A percentile compares a stretch with the other conserved stretches of the same genome.
Evolutionary conservation across 2,329 filamentous ascomycete species (phyloP).

Genomic region (Penicillium sp.): DNA sequence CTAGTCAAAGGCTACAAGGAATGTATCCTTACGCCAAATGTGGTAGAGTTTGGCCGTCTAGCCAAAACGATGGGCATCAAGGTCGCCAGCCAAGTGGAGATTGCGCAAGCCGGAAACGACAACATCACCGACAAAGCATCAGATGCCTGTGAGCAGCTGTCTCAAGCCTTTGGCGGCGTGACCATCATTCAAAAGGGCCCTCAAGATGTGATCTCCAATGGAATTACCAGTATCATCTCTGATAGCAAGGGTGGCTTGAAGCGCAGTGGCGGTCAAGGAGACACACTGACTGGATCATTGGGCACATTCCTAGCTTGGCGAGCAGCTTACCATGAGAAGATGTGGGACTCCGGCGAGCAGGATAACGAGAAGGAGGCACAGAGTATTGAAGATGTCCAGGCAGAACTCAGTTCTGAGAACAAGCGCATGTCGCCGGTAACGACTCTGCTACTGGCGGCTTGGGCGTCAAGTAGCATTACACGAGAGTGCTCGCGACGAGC

Average conservation of each 20-base stretch:
- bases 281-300: constrained; percentile 86
- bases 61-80: constrained; percentile 73
- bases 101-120: constrained; percentile 34
- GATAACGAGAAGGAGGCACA: constrained; percentile 31
- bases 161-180: constrained; percentile 76
- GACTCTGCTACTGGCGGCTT: constrained; percentile 72
- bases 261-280: constrained; percentile 89
- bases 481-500: constrained; percentile 86
- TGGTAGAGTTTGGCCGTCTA: constrained; percentile 84
- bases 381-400: constrained; percentile 40
- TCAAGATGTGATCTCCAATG: constrained; percentile 80
- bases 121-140: constrained; percentile 49
- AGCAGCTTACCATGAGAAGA: constrained; percentile 74
- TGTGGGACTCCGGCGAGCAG: constrained; percentile 62
- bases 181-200: constrained; percentile 87
- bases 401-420: constrained; percentile 43
- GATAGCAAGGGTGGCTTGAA: constrained; percentile 81
- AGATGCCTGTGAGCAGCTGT: constrained; percentile 66
- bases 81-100: constrained; percentile 38
- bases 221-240: constrained; percentile 68
- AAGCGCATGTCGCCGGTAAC: constrained; percentile 58
- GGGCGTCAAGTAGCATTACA: constrained; percentile 82
- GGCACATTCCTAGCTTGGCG: constrained; percentile 88
- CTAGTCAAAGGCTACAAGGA: constrained; percentile 76
- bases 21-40: constrained; percentile 90